Base-by-base conservation (phyloP, 2,329 filamentous ascomycete species). In the Arthrobotrys musiformis region DNA sequence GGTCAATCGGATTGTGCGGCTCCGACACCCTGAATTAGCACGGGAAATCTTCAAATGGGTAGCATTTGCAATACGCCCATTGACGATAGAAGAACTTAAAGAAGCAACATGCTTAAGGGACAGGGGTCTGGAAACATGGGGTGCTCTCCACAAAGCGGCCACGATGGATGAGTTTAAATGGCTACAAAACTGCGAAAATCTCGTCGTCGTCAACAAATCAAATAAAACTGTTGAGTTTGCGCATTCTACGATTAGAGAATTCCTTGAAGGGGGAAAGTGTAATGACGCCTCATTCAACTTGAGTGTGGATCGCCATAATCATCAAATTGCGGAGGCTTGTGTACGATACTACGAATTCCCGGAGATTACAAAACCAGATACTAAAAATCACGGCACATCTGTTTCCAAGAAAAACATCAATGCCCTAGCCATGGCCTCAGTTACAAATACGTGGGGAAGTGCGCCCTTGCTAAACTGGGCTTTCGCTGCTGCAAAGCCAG, bases 41-140 rank as follows among this genome's bases (percentile, higher is more conserved):
- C 75, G 24, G 33, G 80, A 80, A 26, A 79, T 83, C 8, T 83
- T 84, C 56, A 70, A 66, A 33, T 84, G 82, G 83, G 79, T 84
- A 35, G 79, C 80, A 7, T 81, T 79, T 37, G 81, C 83, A 1
- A 82, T 81, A 72, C 82, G 82, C 35, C 82, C 81, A 1, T 69
- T 85, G 1, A 80, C 79, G 4, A 80, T 85, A 0, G 79, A 82
- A 17, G 82, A 85, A 70, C 79, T 86, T 0, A 81, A 79, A 4
- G 84, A 86, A 70, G 83, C 82, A 0, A 80, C 84, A 30, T 79
- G 81, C 4, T 80, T 85, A 6, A 24, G 22, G 4, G 28, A 60
- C n/a, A 19, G 35, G 2, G 2, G 30, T 15, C 19, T 58, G 11
- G 7, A 26, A n/a, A 58, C 63, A 1, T 75, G 70, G 63, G 30